Base-by-base conservation (phyloP, 192 early-diverging fungal species). In the Coemansia furcata region DNA sequence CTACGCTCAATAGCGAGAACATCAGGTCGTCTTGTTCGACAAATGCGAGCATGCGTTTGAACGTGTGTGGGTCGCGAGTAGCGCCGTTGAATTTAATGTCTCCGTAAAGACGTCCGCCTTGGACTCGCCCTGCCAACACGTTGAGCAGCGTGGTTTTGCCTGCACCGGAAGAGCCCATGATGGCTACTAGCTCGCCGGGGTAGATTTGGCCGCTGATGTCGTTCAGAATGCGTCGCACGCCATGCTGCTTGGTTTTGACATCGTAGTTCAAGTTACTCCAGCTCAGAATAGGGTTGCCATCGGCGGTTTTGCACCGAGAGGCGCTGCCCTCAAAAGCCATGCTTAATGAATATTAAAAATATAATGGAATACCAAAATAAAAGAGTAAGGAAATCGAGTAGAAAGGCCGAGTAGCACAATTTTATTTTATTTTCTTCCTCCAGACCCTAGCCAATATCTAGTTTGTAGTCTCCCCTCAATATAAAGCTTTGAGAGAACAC, bases 101-200 rank as follows among this genome's bases (percentile, higher is more conserved):
- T 15, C 89, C 87, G 2, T 83, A 77, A 7, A 87, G 73, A n/a
- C 77, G 62, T 35, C 87, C 87, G 26, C 76, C 84, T 63, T 86
- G 83, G 33, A 84, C 71, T 38, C 89, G 87, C 6, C 87, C 88
- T 12, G 89, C 86, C n/a, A 93, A 71, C 15, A 90, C 81, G 71
- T 93, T 91, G 33, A 97, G 78, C 19, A 95, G 72, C 1, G 90
- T 93, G 10, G 93, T 89, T 78, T 95, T 96, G 62, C 94, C 96
- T 6, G 94, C 92, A 10, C 95, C 95, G 19, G 87, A 90, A 1
- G 93, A 92, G 0, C 95, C 96, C 92, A 96, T 96, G 44, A 98
- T 91, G 7, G 92, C 94, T 47, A 92, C 83, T 71, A 95, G 77
- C 38, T 91, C 86, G 30, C 91, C 92, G 2, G 91, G 80, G 26